These are phyloP conservation scores for Leucosporidium creatinivorum DNA, from an alignment of 768 basidiomycete genomes.

Conservation along the genomic window DNA sequence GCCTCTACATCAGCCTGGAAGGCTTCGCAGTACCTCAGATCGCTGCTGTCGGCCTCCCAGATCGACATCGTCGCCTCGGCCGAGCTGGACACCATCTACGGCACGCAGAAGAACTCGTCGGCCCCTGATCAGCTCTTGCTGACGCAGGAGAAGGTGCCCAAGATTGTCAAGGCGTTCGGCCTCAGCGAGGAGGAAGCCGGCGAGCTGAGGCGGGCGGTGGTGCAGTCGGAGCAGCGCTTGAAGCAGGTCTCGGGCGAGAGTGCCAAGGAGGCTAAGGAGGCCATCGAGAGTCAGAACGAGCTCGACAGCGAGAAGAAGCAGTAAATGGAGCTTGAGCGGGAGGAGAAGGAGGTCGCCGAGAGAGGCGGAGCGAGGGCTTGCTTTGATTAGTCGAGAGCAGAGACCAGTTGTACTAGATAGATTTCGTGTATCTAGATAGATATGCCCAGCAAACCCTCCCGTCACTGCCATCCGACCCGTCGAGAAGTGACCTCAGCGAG, in stretches of 20 bases:
- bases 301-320: not conserved
- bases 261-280: too few relatives aligned
- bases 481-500: too few relatives aligned
- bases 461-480: too few relatives aligned
- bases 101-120: not conserved
- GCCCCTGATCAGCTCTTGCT: constrained; percentile 31
- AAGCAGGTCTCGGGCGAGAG: constrained; percentile 20
- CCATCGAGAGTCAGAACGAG: not conserved
- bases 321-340: constrained; percentile 9
- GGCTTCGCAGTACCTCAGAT: constrained; percentile 40
- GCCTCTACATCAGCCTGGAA: constrained; percentile 35
- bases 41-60: constrained; percentile 36
- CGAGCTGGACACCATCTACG: constrained; percentile 37
- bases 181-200: constrained; percentile 39
- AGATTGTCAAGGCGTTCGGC: constrained; percentile 36
- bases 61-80: constrained; percentile 30
- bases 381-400: too few relatives aligned
- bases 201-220: constrained; percentile 42
- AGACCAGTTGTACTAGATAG: too few relatives aligned
- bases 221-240: constrained; percentile 40
- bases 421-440: too few relatives aligned
- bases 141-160: constrained; percentile 29
- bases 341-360: not conserved
- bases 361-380: too few relatives aligned
- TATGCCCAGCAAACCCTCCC: too few relatives aligned